Conservation (phyloP, 169 alveolate species). For the Plasmodium coatneyi region DNA sequence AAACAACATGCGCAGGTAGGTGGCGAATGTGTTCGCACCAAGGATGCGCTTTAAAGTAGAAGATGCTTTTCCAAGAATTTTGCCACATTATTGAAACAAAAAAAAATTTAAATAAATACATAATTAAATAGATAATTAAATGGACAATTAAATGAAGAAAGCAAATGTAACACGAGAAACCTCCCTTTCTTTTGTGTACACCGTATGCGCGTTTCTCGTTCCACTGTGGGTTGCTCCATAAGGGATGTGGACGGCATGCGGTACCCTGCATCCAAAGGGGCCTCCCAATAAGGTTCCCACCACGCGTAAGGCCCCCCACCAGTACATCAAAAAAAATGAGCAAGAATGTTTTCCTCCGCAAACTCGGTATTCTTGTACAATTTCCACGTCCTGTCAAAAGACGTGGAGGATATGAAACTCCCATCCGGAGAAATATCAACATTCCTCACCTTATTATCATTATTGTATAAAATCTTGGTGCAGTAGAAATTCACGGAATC, state of each 20-base stretch:
- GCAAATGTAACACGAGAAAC: background rate
- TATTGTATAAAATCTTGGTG: constrained; percentile 81
- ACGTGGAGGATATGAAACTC: constrained; percentile 80
- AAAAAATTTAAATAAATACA: background rate
- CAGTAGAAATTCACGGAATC: constrained; percentile 84
- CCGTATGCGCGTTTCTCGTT: background rate
- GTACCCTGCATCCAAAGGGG: background rate
- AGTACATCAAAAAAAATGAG: constrained; percentile 34
- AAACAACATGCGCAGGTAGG: background rate
- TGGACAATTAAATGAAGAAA: background rate
- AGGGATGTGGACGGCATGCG: background rate
- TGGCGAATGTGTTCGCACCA: background rate
- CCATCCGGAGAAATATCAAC: constrained; percentile 83
- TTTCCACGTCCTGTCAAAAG: constrained; percentile 84
- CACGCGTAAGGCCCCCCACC: background rate
- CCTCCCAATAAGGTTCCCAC: background rate
- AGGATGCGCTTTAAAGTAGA: background rate
- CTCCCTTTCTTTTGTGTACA: background rate
- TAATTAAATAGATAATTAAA: background rate
- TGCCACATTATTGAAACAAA: background rate
- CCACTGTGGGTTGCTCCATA: background rate
- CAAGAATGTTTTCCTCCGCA: constrained; percentile 48
- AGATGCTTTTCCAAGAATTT: background rate
- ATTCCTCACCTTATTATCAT: constrained; percentile 81
- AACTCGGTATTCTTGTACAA: constrained; percentile 76